Evolutionary conservation across 805 yeast genomes (phyloP), one percentile per base, ranked within the genome.

Genomic region (Yarrowia bubula): DNA sequence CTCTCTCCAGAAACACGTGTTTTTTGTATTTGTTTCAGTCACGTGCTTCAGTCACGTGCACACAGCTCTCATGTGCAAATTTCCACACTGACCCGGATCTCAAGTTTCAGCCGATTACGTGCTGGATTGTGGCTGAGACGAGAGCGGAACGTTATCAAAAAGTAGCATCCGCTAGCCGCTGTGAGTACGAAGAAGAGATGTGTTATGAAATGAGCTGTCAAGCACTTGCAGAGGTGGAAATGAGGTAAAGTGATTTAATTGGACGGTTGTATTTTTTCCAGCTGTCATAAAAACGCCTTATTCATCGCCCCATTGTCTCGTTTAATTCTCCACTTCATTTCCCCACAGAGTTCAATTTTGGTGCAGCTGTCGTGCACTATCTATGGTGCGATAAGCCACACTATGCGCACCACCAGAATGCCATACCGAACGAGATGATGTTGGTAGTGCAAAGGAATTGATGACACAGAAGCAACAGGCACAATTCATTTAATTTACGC

Each of bases 371-470:
- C 11, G 58, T 37, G 43, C 58, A 51, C 43, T 37, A 51, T 51
- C 58, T 22, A 51, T 51, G 58, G 22, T 51, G 58, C 58, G 58
- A 51, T 51, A 51, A 51, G 58, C 58, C 58, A 51, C 58, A 51
- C 22, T 37, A 51, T 51, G 43, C 43, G 43, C 58, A 51, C 58
- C 58, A 51, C 58, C 28, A 22, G 28, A 3, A 22, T 5, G 28
- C 10, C 32, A 51, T 3, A 17, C 17, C 17, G 13, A 3, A 3
- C 5, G 48, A n/a, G 37, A 31, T 46, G 33, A 14, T 8, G 7
- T 8, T 6, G 32, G 9, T n/a, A 22, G 28, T 22, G 5, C 28
- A 22, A 22, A 22, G 28, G 4, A 22, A 22, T 22, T 3, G 28
- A 22, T 22, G 28, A 22, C 28, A 22, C 28, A 22, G 28, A 22